Conservation (phyloP, 768 basidiomycete genomes). For the Lentinula aciculospora region DNA sequence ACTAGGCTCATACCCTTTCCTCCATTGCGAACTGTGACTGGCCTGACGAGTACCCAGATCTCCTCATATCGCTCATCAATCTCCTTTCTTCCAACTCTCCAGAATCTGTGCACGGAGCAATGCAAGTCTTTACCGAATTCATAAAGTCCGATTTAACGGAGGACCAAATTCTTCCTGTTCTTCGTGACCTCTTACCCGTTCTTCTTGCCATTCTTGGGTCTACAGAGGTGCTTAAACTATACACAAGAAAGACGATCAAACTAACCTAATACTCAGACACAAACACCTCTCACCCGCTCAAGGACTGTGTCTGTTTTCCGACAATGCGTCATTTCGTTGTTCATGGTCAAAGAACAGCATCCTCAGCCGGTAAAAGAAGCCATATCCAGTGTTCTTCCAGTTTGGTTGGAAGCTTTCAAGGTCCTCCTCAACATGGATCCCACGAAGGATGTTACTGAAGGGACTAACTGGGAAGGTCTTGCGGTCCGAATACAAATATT, state of each 20-base stretch:
- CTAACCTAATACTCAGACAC: constrained; percentile 33
- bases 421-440: constrained; percentile 66
- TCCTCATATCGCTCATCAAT: constrained; percentile 69
- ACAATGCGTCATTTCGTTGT: constrained; percentile 84
- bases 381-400: constrained; percentile 70
- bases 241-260: background rate
- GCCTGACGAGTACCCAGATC: constrained; percentile 93
- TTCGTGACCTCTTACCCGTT: constrained; percentile 85
- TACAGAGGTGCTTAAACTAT: constrained; percentile 44
- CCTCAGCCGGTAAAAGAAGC: constrained; percentile 85
- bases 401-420: constrained; percentile 91
- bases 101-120: constrained; percentile 86
- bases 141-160: constrained; percentile 90
- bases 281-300: constrained; percentile 78
- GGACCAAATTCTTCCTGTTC: constrained; percentile 89
- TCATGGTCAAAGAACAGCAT: constrained; percentile 93
- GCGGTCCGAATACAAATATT: constrained; percentile 79
- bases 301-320: constrained; percentile 84
- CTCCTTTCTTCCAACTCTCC: constrained; percentile 71
- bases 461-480: constrained; percentile 75
- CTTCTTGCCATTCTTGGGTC: constrained; percentile 77
- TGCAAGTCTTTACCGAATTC: constrained; percentile 95
- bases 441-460: constrained; percentile 50
- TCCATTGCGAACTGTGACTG: constrained; percentile 89
- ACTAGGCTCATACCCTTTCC: constrained; percentile 85